A percentile compares a stretch with the other conserved stretches of the same genome.
phyloP scores from a whole-genome alignment of 108 stramenopile genomes.

The Skeletonema tropicum region DNA sequence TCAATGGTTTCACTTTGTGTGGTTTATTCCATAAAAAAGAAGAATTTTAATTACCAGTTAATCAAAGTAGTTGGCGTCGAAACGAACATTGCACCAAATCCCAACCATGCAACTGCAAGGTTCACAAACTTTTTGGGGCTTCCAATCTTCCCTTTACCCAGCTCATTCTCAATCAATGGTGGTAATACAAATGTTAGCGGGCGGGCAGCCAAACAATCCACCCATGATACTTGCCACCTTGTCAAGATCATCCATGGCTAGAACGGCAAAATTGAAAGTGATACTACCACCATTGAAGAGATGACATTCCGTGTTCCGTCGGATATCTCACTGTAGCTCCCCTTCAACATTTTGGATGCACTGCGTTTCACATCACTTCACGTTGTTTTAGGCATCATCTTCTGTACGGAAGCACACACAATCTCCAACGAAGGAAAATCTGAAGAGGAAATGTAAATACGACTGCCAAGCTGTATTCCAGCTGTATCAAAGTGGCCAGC shows the following conservation, averaged over 20 bases:
- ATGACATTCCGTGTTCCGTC: conserved; percentile 44
- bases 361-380: neutral
- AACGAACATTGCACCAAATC: conserved; percentile 56
- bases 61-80: conserved; percentile 56
- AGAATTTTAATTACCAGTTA: conserved; percentile 26
- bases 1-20: no score
- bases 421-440: conserved; percentile 78
- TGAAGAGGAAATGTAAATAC: conserved; percentile 81
- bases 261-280: conserved; percentile 54
- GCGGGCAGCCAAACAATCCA: conserved; percentile 61
- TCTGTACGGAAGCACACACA: conserved; percentile 40
- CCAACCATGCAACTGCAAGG: conserved; percentile 41
- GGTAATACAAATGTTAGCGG: conserved; percentile 77
- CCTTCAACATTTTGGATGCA: neutral
- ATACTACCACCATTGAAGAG: conserved; percentile 45
- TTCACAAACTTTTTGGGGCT: conserved; percentile 32
- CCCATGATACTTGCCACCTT: conserved; percentile 76
- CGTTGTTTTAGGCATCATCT: conserved; percentile 6
- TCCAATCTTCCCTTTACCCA: conserved; percentile 29
- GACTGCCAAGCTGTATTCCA: conserved; percentile 74
- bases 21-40: no score
- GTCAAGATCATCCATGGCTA: conserved; percentile 62
- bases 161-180: conserved; percentile 66
- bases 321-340: neutral
- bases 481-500: conserved; percentile 63